A percentile compares a stretch with the other conserved stretches of the same genome.
These are phyloP conservation scores for Paraglomus occultum DNA, from an alignment of 192 early-diverging fungal genomes.

Conservation along the genomic window DNA sequence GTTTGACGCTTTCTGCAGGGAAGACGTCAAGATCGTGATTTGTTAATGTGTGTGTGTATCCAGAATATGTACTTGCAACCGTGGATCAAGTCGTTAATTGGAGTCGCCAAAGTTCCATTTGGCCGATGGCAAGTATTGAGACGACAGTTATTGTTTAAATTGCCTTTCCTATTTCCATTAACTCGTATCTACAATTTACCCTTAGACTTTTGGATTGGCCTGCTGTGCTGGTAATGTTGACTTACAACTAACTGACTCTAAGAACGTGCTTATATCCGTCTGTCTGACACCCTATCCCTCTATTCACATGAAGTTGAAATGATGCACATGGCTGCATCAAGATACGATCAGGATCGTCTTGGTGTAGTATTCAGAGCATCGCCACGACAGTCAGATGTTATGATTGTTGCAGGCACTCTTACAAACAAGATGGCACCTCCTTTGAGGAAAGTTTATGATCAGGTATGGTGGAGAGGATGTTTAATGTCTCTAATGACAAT, in stretches of 20 bases:
- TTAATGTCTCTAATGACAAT: conserved; percentile 5
- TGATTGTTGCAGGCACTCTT: conserved; percentile 98
- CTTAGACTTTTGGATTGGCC: conserved; percentile 81
- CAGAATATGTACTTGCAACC: conserved; percentile 84
- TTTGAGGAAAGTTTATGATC: conserved; percentile 62
- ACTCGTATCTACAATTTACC: not conserved
- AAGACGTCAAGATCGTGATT: not conserved
- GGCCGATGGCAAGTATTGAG: conserved; percentile 62
- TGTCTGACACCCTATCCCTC: not conserved
- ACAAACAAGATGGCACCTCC: conserved; percentile 96
- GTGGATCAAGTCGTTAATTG: conserved; percentile 93
- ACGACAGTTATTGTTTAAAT: no score
- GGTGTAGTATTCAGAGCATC: conserved; percentile 97
- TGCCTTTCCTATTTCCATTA: no score
- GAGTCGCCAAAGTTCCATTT: conserved; percentile 88
- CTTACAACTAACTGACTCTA: no score
- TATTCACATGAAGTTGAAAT: conserved; percentile 67
- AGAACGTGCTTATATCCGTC: no score
- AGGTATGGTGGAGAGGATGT: conserved; percentile 35
- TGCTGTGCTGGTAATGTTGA: conserved; percentile 78
- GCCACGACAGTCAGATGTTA: conserved; percentile 96
- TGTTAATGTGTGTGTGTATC: not conserved
- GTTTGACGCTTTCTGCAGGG: not conserved
- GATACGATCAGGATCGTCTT: conserved; percentile 97
- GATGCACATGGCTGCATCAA: conserved; percentile 96